Base-by-base conservation (phyloP, 805 yeast genomes). In the Candida wancherniae region DNA sequence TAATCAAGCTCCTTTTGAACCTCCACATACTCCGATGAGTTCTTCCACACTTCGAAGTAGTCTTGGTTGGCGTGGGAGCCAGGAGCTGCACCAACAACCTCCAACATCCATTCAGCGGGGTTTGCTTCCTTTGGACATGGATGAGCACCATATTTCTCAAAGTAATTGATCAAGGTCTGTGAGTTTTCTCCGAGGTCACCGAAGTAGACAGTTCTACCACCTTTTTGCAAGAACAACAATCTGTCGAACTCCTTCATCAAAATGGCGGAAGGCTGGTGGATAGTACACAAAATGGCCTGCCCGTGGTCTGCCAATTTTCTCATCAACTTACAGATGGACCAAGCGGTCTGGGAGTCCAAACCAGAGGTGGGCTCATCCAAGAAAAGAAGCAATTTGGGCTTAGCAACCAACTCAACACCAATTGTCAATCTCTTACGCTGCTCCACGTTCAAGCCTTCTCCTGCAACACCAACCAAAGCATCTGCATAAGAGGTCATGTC, bases 281-380 rank as follows among this genome's bases (percentile, higher is more conserved):
- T 69, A 36, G 80, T 73, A 58, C 79, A 73, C 32, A 75, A 56
- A 41, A 75, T 66, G 12, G 75, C 71, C 47, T 70, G 76, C 11
- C 76, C 76, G 23, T 73, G 65, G 30, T 63, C 61, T 4, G 70
- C 77, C 45, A 66, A 59, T 27, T 60, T 61, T 42, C 63, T 67
- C 47, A 69, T 56, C 41, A 74, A 67, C 45, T 70, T 63, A 34
- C 72, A 58, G 44, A 75, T 70, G 7, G 79, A 67, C 75, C 77
- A 67, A 7, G 80, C 73, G 11, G 80, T 69, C 38, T 53, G 59
- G 9, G 43, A 40, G 22, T 40, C 45, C 31, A 40, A 30, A 13
- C 68, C 68, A 13, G 68, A 62, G 18, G 68, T 62, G 10, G 67
- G 67, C 36, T 62, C 68, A 45, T 62, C 44, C 22, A 75, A 54